Evolutionary conservation across 2,329 filamentous ascomycete genomes (phyloP).

Genomic region (Paecilomyces dactylethromorphus): DNA sequence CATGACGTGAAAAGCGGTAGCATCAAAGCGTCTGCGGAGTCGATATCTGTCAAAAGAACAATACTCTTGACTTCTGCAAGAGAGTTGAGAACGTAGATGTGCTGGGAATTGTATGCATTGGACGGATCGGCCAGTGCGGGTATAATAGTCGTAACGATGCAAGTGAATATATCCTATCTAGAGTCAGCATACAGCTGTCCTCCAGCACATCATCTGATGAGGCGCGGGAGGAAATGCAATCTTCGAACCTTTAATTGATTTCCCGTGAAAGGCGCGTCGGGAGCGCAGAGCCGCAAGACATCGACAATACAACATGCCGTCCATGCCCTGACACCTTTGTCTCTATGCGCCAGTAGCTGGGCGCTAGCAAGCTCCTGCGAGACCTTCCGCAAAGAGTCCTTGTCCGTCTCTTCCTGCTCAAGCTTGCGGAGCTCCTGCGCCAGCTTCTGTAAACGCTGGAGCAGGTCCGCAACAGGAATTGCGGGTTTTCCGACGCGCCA

Average conservation of each 20-base stretch:
- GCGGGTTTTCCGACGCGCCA: slow-evolving; percentile 82
- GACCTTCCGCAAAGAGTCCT: slow-evolving; percentile 74
- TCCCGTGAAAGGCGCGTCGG: slow-evolving; percentile 86
- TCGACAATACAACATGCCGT: slow-evolving; percentile 86
- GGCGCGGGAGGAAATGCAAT: slow-evolving; percentile 3
- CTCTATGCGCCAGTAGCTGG: slow-evolving; percentile 83
- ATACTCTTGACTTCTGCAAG: slow-evolving; percentile 93
- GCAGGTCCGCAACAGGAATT: slow-evolving; percentile 74
- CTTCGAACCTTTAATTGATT: slow-evolving; percentile 75
- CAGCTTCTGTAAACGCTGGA: slow-evolving; percentile 72
- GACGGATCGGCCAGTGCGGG: slow-evolving; percentile 79
- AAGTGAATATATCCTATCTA: slow-evolving; percentile 78
- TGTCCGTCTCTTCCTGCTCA: slow-evolving; percentile 79
- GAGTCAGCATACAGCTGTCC: slow-evolving; percentile 8
- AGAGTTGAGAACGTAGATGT: slow-evolving; percentile 84
- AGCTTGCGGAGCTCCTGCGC: slow-evolving; percentile 76
- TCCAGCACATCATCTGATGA: background rate
- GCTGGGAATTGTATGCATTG: slow-evolving; percentile 86
- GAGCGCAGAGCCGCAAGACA: slow-evolving; percentile 85
- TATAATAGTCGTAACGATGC: slow-evolving; percentile 77
- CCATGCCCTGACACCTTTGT: slow-evolving; percentile 86
- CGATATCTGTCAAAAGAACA: slow-evolving; percentile 80
- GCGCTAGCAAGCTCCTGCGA: slow-evolving; percentile 77
- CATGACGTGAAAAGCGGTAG: slow-evolving; percentile 77
- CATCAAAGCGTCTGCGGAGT: slow-evolving; percentile 72